These are phyloP conservation scores for Juglanconis sp. DNA, from an alignment of 2,329 filamentous ascomycete species.

Conservation along the genomic window DNA sequence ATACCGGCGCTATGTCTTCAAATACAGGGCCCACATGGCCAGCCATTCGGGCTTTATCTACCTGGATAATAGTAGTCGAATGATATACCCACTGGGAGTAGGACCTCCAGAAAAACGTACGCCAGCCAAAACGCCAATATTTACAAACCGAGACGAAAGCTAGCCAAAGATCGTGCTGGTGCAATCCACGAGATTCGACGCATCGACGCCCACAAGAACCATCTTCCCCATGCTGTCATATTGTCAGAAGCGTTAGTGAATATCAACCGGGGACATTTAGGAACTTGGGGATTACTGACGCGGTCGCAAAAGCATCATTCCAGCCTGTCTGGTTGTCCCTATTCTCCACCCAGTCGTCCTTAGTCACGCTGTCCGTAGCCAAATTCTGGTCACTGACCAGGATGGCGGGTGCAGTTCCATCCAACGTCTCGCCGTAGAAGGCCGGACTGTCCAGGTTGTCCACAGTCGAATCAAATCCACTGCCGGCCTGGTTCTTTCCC, in stretches of 20 bases:
- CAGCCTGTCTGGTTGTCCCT: constrained; percentile 20
- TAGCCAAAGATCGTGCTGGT: constrained; percentile 13
- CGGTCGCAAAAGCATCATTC: constrained; percentile 25
- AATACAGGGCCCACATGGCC: too few relatives aligned
- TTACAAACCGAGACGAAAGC: neutral
- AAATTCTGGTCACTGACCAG: constrained; percentile 24
- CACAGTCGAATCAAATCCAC: constrained; percentile 23
- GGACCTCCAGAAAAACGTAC: too few relatives aligned
- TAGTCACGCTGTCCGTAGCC: constrained; percentile 23
- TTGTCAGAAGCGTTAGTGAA: too few relatives aligned
- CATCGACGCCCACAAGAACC: constrained; percentile 24
- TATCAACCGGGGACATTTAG: too few relatives aligned
- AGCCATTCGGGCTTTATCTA: too few relatives aligned
- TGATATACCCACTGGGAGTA: too few relatives aligned
- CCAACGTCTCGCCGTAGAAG: constrained; percentile 26
- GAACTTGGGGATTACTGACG: constrained; percentile 12
- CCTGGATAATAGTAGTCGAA: too few relatives aligned
- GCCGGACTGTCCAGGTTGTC: constrained; percentile 20
- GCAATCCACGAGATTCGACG: constrained; percentile 24
- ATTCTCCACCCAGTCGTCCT: constrained; percentile 23
- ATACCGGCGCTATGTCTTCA: too few relatives aligned
- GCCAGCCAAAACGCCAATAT: too few relatives aligned
- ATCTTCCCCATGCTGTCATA: constrained; percentile 23
- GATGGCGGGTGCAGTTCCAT: constrained; percentile 22
- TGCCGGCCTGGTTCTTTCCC: constrained; percentile 23